phyloP scores from a whole-genome alignment of 169 alveolate species.

The Blepharisma undulans region DNA sequence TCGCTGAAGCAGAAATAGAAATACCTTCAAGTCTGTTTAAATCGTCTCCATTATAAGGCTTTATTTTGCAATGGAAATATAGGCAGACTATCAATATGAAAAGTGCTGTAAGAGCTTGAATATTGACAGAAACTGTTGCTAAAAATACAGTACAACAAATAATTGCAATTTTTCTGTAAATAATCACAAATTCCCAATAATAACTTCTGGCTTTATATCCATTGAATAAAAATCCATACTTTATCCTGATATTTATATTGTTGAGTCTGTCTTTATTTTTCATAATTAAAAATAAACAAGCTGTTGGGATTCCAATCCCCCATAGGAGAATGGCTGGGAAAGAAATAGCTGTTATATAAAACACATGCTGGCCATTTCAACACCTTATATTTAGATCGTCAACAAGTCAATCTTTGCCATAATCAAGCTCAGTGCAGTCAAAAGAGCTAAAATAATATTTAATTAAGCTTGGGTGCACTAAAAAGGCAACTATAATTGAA shows the following conservation, averaged over 20 bases:
- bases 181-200: constrained; percentile 63
- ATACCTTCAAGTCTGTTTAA: constrained; percentile 47
- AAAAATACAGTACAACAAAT: constrained; percentile 39
- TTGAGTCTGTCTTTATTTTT: constrained; percentile 16
- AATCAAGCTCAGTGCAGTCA: constrained; percentile 50
- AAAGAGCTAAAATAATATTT: constrained; percentile 39
- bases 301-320: constrained; percentile 55
- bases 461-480: constrained; percentile 57
- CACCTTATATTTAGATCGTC: constrained; percentile 42
- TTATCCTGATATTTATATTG: constrained; percentile 11
- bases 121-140: constrained; percentile 17
- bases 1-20: constrained; percentile 15
- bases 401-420: constrained; percentile 7
- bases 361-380: neutral
- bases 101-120: constrained; percentile 50
- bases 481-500: constrained; percentile 46
- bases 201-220: constrained; percentile 44
- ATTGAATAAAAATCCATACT: constrained; percentile 52
- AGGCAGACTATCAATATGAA: constrained; percentile 22
- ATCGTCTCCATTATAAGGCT: constrained; percentile 38
- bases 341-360: constrained; percentile 28
- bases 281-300: constrained; percentile 9
- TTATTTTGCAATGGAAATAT: constrained; percentile 15
- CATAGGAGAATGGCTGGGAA: constrained; percentile 51
- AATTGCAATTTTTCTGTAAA: constrained; percentile 51